Percentiles rank a stretch among this genome's conserved stretches.
Conservation (phyloP, 768 basidiomycete genomes). For the Boletellus ananiceps region DNA sequence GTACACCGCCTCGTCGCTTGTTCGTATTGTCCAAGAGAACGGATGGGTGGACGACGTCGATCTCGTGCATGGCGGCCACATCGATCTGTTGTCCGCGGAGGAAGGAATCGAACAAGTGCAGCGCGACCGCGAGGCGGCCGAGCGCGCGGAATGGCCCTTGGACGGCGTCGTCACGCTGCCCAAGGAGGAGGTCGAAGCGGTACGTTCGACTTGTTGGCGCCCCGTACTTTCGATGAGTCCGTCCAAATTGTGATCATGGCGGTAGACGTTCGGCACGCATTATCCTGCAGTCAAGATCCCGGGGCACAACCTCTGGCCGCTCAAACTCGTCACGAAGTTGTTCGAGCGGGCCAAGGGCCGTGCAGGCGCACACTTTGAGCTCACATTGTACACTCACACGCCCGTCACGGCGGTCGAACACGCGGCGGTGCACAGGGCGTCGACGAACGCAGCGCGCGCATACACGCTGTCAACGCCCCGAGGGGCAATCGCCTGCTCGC, state of each 20-base stretch:
- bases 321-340: slow-evolving; percentile 72
- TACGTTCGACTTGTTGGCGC: slow-evolving; percentile 22
- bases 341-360: slow-evolving; percentile 41
- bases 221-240: not conserved
- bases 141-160: slow-evolving; percentile 46
- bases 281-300: slow-evolving; percentile 50
- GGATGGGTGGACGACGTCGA: slow-evolving; percentile 51
- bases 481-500: slow-evolving; percentile 54
- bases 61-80: slow-evolving; percentile 54
- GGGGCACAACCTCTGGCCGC: slow-evolving; percentile 71
- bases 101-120: slow-evolving; percentile 37
- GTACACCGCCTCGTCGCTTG: slow-evolving; percentile 46
- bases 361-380: slow-evolving; percentile 30
- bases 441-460: not conserved
- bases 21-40: slow-evolving; percentile 44
- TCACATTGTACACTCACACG: slow-evolving; percentile 69
- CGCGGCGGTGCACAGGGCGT: not conserved
- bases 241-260: not conserved
- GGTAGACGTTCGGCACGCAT: slow-evolving; percentile 33
- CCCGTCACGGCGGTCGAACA: slow-evolving; percentile 50
- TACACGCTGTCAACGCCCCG: slow-evolving; percentile 47
- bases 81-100: slow-evolving; percentile 45
- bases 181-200: slow-evolving; percentile 44
- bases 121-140: slow-evolving; percentile 51
- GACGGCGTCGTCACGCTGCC: slow-evolving; percentile 43